Base-by-base conservation (phyloP, 768 basidiomycete genomes). In the Boletus sensibilis region DNA sequence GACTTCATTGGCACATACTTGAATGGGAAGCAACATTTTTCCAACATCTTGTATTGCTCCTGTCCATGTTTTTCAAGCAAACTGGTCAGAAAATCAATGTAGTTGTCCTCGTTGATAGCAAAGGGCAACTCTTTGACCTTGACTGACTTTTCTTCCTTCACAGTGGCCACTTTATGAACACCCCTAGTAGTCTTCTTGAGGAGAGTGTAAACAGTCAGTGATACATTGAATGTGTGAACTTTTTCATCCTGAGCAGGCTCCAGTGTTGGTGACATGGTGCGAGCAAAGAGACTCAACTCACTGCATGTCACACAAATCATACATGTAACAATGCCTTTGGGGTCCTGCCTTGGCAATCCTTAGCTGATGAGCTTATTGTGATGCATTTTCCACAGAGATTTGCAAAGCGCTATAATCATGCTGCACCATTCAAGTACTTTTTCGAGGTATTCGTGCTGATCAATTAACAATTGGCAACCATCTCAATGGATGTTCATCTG, bases 1-100 rank as follows among this genome's bases (percentile, higher is more conserved):
- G 5, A 25, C 41, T 45, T 53, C 11, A 31, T 43, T 14, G 29
- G 35, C 13, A 55, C 31, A 31, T 50, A 61, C 51, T 52, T 58
- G 53, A 55, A 57, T 43, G 53, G 35, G 18, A 52, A 61, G 3
- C 14, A 10, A 12, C 45, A 50, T 0, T n/a, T 39, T 75, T 75
- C 80, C 0, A 33, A 39, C 0, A 75, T 9, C n/a, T n/a, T n/a
- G n/a, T n/a, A n/a, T n/a, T n/a, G n/a, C n/a, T n/a, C n/a, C n/a
- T n/a, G n/a, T n/a, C 0, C 48, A 3, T 38, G 5, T n/a, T n/a
- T n/a, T n/a, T n/a, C n/a, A n/a, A n/a, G n/a, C n/a, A 60, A 55
- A 20, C 47, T 49, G 13, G 29, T 38, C n/a, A 60, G 11, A 38
- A 60, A 60, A 10, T 20, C n/a, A 5, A 57, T 8, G 16, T 60